Conservation (phyloP, 345 rosid genomes). For the Pseudoturritis turrita region DNA sequence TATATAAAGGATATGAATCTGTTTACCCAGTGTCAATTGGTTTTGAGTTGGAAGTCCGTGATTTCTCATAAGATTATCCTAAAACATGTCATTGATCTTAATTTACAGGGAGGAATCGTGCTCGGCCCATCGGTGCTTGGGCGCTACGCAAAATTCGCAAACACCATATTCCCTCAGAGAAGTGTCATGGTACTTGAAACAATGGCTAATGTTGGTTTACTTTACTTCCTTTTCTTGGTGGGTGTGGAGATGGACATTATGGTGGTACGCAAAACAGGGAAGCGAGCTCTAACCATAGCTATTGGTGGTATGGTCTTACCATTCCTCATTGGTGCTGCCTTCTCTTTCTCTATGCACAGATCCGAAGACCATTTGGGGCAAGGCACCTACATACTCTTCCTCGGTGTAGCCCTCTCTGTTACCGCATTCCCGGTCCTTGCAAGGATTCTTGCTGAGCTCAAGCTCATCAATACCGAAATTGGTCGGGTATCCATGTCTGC, state of each 20-base stretch:
- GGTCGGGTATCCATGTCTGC: slow-evolving; percentile 93
- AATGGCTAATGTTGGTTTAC: slow-evolving; percentile 89
- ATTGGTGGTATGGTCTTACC: slow-evolving; percentile 81
- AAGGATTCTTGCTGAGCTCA: slow-evolving; percentile 83
- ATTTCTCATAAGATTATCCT: not conserved
- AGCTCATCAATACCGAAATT: slow-evolving; percentile 77
- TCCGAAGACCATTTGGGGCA: slow-evolving; percentile 8
- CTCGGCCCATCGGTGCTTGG: slow-evolving; percentile 88
- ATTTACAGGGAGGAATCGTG: slow-evolving; percentile 67
- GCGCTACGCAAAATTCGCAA: slow-evolving; percentile 34
- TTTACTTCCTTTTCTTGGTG: slow-evolving; percentile 80
- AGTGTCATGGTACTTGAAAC: slow-evolving; percentile 98
- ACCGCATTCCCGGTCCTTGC: slow-evolving; percentile 96
- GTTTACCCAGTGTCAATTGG: not conserved
- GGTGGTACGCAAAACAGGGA: slow-evolving; percentile 64
- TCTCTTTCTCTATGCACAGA: slow-evolving; percentile 43
- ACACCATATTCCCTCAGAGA: slow-evolving; percentile 58
- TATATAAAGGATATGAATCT: not conserved
- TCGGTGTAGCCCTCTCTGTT: slow-evolving; percentile 87
- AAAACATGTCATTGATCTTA: not conserved
- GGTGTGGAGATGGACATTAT: slow-evolving; percentile 96
- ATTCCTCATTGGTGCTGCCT: slow-evolving; percentile 48
- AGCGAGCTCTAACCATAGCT: slow-evolving; percentile 58
- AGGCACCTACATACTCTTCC: slow-evolving; percentile 67
- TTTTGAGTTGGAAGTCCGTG: too few relatives aligned